Evolutionary conservation across 768 basidiomycete species (phyloP).

Genomic region (Leccinum uliginosum): DNA sequence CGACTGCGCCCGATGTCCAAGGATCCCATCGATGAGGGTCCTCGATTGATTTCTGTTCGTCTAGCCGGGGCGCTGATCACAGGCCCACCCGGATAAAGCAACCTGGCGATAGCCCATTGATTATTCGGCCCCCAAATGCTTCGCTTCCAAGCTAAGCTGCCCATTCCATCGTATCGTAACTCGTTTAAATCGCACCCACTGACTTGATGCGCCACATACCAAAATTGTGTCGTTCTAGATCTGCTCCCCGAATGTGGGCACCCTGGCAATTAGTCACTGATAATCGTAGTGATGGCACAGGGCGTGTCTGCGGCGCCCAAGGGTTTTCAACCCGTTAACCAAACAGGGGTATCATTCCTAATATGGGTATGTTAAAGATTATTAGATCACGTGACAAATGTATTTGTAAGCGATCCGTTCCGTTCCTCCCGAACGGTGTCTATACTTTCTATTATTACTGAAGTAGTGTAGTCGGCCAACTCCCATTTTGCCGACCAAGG

Average conservation of each 20-base stretch:
- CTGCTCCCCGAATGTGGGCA: neutral
- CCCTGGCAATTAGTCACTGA: constrained; percentile 3
- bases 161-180: neutral
- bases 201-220: constrained; percentile 7
- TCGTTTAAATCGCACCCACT: constrained; percentile 9
- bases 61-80: neutral
- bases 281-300: constrained; percentile 9
- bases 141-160: constrained; percentile 6
- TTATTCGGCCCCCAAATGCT: neutral
- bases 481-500: neutral
- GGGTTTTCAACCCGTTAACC: neutral
- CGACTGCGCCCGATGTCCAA: constrained; percentile 28
- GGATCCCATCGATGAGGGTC: constrained; percentile 11
- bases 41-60: constrained; percentile 10
- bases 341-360: constrained; percentile 4
- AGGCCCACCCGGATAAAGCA: constrained; percentile 11
- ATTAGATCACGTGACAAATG: neutral
- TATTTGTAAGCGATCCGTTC: neutral
- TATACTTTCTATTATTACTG: neutral
- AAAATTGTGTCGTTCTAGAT: constrained; percentile 4
- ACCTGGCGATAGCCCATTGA: constrained; percentile 1
- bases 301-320: constrained; percentile 1
- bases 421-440: neutral
- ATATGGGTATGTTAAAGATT: neutral
- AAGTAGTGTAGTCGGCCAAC: neutral